phyloP scores from a whole-genome alignment of 75 land plant genomes.

The Chamaecyparis obtusa region DNA sequence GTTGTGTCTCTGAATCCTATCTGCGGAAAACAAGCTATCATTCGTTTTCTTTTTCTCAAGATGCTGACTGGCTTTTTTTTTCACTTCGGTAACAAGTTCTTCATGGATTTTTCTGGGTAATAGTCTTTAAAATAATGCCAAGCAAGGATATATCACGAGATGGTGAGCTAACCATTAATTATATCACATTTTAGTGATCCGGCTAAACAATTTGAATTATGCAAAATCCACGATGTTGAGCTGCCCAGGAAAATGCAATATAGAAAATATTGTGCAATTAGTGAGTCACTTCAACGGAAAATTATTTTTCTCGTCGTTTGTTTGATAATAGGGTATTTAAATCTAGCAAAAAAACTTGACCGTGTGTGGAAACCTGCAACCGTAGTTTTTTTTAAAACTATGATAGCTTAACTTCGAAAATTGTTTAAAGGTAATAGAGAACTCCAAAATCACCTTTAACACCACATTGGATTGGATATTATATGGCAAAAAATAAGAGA shows the following conservation, averaged over 20 bases:
- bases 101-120: background rate
- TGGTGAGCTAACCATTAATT: background rate
- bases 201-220: too few relatives aligned
- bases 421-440: background rate
- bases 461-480: background rate
- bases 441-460: background rate
- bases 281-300: too few relatives aligned
- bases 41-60: background rate
- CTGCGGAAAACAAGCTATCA: background rate
- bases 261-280: background rate
- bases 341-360: too few relatives aligned
- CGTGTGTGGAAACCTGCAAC: background rate
- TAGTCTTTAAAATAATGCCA: background rate
- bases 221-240: too few relatives aligned
- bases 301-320: background rate
- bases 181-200: too few relatives aligned
- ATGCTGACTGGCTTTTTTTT: background rate
- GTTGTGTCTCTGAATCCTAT: background rate
- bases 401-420: background rate
- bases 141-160: background rate
- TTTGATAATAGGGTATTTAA: too few relatives aligned
- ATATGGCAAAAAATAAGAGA: background rate
- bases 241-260: background rate
- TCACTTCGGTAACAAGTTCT: background rate
- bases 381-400: too few relatives aligned